Evolutionary conservation across 345 rosid genomes (phyloP), one percentile per base, ranked within the genome.

Genomic region (Mercurialis annua): DNA sequence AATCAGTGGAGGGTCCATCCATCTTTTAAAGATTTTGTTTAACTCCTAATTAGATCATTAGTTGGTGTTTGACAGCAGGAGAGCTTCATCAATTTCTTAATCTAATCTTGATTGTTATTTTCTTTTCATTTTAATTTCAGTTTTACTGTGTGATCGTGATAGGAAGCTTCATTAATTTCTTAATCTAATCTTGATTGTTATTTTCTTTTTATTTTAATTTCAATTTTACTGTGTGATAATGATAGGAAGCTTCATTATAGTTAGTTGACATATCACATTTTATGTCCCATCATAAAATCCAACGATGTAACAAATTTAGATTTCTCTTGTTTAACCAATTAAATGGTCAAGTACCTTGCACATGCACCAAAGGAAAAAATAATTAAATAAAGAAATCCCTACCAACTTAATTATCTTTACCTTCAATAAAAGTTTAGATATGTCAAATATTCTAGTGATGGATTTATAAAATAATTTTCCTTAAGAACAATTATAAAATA

Each of bases 201-300:
- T 40, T 9, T 14, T 40, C 44, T 40, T 40, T 40, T 40, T 14
- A 3, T n/a, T 3, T 34, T 34, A 16, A 4, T 64, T 31, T 20
- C n/a, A 9, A 21, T 18, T 6, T n/a, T 7, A 11, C 10, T 42
- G 42, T 10, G 30, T n/a, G n/a, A n/a, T n/a, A n/a, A n/a, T n/a
- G n/a, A n/a, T n/a, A 50, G 66, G 48, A 31, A 27, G 15, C 38
- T 5, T 21, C 2, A 15, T 48, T 59, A 17, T 4, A 34, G 64
- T 56, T 67, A 1, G 81, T 71, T 80, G 72, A 63, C 29, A 80
- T 33, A 72, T 80, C 83, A 63, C 34, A 4, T 51, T 20, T 8
- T 1, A 0, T 21, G 67, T 51, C 57, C 77, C 60, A 69, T 0
- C 65, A 10, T 17, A n/a, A 60, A 60, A 52, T 71, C 71, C 43